Base-by-base conservation (phyloP, 345 rosid genomes). In the Conringia planisiliqua region DNA sequence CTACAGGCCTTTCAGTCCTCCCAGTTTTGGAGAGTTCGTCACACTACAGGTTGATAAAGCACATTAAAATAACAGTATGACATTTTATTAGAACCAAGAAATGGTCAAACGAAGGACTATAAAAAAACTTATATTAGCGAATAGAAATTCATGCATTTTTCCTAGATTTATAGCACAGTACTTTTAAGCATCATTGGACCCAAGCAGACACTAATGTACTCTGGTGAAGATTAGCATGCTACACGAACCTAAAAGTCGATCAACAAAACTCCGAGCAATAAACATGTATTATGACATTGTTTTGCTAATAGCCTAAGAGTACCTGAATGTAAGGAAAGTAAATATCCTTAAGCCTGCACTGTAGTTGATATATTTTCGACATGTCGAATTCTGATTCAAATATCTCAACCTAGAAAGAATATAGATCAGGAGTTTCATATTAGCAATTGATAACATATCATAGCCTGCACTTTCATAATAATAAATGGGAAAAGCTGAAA, bases 241-340 rank as follows among this genome's bases (percentile, higher is more conserved):
- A 54, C 17, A 26, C 35, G 1, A 54, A 27, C 59, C 35, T 54
- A 56, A 30, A 55, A 56, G 0, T 18, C 22, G 22, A 29, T 56
- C 5, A 55, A 29, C 18, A 6, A 27, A 55, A 14, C 36, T 55
- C 36, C 35, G 3, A 13, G 13, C 60, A 55, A 14, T 55, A 14
- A 30, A 14, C 61, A 30, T 4, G 13, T n/a, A 30, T 30, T 30
- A n/a, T n/a, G 39, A 56, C 22, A 43, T n/a, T 10, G 66, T 57
- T 55, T 24, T 7, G 44, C 33, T 22, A 35, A 40, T 16, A 22
- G 17, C 38, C 38, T 10, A 35, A 38, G 39, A 59, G 50, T 66
- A 89, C 97, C 94, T 91, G 94, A 78, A 91, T 83, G 69, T 87
- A 91, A 10, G 97, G 92, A 72, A 91, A 91, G 73, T 91, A 91